Evolutionary conservation across 2,329 filamentous ascomycete genomes (phyloP), one percentile per base, ranked within the genome.

Genomic region (Exserohilum rostratum): DNA sequence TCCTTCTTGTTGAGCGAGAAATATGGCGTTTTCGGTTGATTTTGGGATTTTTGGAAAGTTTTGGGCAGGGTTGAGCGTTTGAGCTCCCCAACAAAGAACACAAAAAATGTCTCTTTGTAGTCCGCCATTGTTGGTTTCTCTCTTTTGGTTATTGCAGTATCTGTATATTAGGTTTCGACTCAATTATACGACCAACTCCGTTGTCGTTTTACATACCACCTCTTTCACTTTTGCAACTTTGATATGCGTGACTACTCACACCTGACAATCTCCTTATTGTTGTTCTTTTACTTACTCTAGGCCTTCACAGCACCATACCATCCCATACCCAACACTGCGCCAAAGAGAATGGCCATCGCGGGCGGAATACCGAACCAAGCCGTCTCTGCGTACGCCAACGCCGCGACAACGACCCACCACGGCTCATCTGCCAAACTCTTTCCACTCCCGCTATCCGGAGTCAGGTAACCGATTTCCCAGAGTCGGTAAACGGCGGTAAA

Each of bases 321-420:
- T 1, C 67, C 61, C 43, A 79, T 38, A 0, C 77, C 76, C 54
- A 78, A 55, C 2, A 74, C 62, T 6, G 72, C 76, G 2, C 77
- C 77, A 9, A 76, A 50, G 5, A 77, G 15, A 48, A 79, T 78
- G 3, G 77, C 76, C 27, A 72, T 15, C 0, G 76, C 70, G n/a
- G 76, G 72, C 10, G 73, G 68, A 2, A 78, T 54, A n/a, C 63
- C 61, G 46, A 78, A 78, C 70, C 76, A 76, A 25, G 70, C 72
- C 29, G 70, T 75, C 29, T 74, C 76, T 0, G 74, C 74, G 61
- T 78, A 79, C 6, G 71, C 72, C 6, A 77, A 51, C 2, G 76
- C 73, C 27, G 76, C 70, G 18, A 79, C 72, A n/a, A 78, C 77
- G 0, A 79, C 76, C 77, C 77, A 80, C 76, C 73, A 79, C 1